Percentiles rank a stretch among this genome's conserved stretches.
phyloP scores from a whole-genome alignment of 768 basidiomycete species.

The Lanmaoa pseudosensibilis region DNA sequence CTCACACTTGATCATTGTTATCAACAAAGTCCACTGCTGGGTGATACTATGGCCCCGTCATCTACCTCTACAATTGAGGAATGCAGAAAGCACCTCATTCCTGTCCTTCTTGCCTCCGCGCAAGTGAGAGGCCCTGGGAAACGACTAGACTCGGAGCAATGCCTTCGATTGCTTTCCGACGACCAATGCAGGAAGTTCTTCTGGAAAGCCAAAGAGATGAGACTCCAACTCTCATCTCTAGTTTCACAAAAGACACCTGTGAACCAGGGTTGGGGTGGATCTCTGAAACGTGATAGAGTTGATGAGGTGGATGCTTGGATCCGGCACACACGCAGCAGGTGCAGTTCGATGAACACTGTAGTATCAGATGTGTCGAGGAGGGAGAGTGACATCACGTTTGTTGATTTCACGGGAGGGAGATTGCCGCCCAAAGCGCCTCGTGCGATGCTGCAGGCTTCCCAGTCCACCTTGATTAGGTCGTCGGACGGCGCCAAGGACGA shows the following conservation, averaged over 20 bases:
- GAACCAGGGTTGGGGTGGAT: neutral
- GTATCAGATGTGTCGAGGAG: slow-evolving; percentile 17
- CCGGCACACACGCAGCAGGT: slow-evolving; percentile 18
- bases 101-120: slow-evolving; percentile 22
- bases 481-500: neutral
- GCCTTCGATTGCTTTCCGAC: slow-evolving; percentile 28
- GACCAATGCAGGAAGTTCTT: slow-evolving; percentile 24
- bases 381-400: slow-evolving; percentile 29
- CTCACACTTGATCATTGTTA: slow-evolving; percentile 1
- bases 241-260: slow-evolving; percentile 2
- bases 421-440: slow-evolving; percentile 24
- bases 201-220: slow-evolving; percentile 27
- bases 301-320: slow-evolving; percentile 15
- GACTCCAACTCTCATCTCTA: slow-evolving; percentile 19
- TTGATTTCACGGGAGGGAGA: slow-evolving; percentile 15
- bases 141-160: slow-evolving; percentile 19
- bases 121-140: slow-evolving; percentile 17
- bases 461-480: neutral
- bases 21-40: slow-evolving; percentile 4
- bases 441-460: slow-evolving; percentile 18
- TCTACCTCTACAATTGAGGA: slow-evolving; percentile 23
- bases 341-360: slow-evolving; percentile 12
- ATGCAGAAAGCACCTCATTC: slow-evolving; percentile 27
- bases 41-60: slow-evolving; percentile 5
- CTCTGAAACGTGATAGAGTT: slow-evolving; percentile 10